Percentiles rank a stretch among this genome's conserved stretches.
phyloP scores from a whole-genome alignment of 345 rosid genomes.

The Excoecaria cochinchinensis region DNA sequence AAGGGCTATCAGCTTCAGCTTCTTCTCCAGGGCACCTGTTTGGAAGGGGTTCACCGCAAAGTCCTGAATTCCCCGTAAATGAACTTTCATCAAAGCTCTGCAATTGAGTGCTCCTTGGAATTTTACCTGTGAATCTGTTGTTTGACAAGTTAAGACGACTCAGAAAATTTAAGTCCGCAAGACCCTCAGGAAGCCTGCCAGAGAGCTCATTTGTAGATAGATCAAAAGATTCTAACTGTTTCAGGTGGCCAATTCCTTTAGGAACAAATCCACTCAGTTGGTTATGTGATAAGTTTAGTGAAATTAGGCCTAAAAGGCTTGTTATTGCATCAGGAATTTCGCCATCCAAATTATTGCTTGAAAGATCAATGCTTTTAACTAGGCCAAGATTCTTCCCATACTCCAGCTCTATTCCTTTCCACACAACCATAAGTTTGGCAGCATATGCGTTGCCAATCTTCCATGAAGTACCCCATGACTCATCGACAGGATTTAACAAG shows the following conservation, averaged over 20 bases:
- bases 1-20: too few relatives aligned
- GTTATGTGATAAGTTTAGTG: slow-evolving; percentile 4
- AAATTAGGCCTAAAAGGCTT: not conserved
- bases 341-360: not conserved
- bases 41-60: too few relatives aligned
- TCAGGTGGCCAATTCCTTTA: not conserved
- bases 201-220: not conserved
- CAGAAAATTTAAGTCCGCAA: not conserved
- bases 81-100: not conserved
- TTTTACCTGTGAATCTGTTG: not conserved
- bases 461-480: not conserved
- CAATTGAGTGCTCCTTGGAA: slow-evolving; percentile 3
- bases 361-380: slow-evolving; percentile 7
- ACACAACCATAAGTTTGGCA: not conserved
- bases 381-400: slow-evolving; percentile 1
- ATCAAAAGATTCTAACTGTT: slow-evolving; percentile 4
- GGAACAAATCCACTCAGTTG: slow-evolving; percentile 1
- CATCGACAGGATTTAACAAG: not conserved
- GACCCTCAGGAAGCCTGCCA: not conserved
- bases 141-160: not conserved
- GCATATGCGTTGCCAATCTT: not conserved
- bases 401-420: slow-evolving; percentile 6
- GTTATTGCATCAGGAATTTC: not conserved
- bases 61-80: too few relatives aligned
- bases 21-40: too few relatives aligned